Base-by-base conservation (phyloP, 108 stramenopile species). In the Fistulifera solaris region DNA sequence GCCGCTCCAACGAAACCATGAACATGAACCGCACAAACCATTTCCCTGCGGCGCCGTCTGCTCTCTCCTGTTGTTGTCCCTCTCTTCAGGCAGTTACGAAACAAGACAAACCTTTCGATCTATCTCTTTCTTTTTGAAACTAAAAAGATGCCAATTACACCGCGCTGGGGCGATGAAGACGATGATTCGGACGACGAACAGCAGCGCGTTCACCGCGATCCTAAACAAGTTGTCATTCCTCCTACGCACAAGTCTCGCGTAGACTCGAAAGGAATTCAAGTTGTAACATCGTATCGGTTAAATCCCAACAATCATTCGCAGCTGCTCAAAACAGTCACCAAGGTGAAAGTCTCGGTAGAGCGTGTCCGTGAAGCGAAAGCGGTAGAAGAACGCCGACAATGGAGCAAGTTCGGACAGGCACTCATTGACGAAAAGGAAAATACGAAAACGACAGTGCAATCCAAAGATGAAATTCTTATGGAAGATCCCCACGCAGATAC, bases 401-500 rank as follows among this genome's bases (percentile, higher is more conserved):
- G 90, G 90, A 78, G 79, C 46, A 85, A 80, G 56, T 93, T 93
- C 65, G 90, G 90, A 27, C 71, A 80, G 51, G 87, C 86, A 22
- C 70, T 59, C 17, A 35, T 61, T 35, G 83, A 80, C 15, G 44
- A 59, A 19, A 77, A 69, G 53, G 77, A 75, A 23, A 85, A 79
- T 24, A 61, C 56, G 14, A 59, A 59, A 24, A 54, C 69, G 31
- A 94, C 92, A 45, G 89, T 89, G 61, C 71, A 81, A 16, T 71
- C 68, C 58, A 75, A 78, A 27, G 92, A 94, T 52, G 86, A 89
- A 45, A 67, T 94, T 27, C 79, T 61, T 46, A 58, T 94, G 54
- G 92, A 94, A 43, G 84, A 94, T 59, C 92, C 92, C 8, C 71
- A 89, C 57, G 87, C 85, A 38, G 88, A 89, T 59, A 81, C 81